A percentile compares a stretch with the other conserved stretches of the same genome.
Conservation (phyloP, 495 filamentous ascomycete genomes). For the Peziza echinospora region DNA sequence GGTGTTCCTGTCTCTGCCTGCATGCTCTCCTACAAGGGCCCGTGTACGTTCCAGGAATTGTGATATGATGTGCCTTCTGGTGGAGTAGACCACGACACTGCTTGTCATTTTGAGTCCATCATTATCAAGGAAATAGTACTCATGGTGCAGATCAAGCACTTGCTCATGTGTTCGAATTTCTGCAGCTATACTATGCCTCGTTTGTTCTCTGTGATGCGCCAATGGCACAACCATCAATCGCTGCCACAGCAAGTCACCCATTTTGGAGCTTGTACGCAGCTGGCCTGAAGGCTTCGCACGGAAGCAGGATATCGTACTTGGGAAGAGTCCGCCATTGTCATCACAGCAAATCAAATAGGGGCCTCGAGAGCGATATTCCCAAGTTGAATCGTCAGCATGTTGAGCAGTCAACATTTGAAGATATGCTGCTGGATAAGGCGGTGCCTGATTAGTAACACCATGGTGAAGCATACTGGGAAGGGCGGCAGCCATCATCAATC, state of each 20-base stretch:
- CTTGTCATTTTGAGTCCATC: slow-evolving; percentile 13
- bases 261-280: background rate
- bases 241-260: background rate
- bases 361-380: slow-evolving; percentile 17
- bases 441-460: no score
- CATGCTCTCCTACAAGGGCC: background rate
- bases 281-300: background rate
- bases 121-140: slow-evolving; percentile 15
- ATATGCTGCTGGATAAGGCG: no score
- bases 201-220: background rate
- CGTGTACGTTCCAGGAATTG: background rate
- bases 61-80: slow-evolving; percentile 11
- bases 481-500: no score
- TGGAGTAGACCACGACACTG: slow-evolving; percentile 13
- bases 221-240: background rate
- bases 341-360: slow-evolving; percentile 12
- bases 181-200: background rate
- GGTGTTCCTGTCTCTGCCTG: background rate
- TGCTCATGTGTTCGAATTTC: background rate
- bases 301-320: slow-evolving; percentile 14
- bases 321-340: slow-evolving; percentile 8
- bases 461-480: no score
- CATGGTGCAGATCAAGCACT: background rate
- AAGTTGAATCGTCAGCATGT: slow-evolving; percentile 9
- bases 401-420: no score